A percentile compares a stretch with the other conserved stretches of the same genome.
Conservation (phyloP, 495 filamentous ascomycete species). For the Aspergillus ellipticus region DNA sequence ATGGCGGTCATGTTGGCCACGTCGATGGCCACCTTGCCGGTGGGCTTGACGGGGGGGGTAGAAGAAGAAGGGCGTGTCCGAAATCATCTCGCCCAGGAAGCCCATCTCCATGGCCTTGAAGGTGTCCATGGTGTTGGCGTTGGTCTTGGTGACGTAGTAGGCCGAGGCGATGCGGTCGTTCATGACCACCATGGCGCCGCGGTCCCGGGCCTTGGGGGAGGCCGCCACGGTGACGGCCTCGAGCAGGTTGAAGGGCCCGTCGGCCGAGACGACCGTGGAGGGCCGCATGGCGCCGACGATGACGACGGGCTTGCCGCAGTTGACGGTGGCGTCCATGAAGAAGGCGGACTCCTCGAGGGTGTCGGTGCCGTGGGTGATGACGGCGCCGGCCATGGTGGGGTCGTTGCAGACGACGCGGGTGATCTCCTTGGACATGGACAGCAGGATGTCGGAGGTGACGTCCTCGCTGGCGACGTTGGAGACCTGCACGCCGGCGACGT, state of each 20-base stretch:
- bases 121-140: conserved; percentile 50
- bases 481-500: conserved; percentile 45
- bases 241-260: conserved; percentile 49
- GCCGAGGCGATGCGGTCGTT: conserved; percentile 49
- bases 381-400: conserved; percentile 40
- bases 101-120: conserved; percentile 46
- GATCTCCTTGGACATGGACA: conserved; percentile 39
- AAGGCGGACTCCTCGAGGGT: conserved; percentile 50
- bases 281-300: conserved; percentile 49
- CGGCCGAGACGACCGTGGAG: conserved; percentile 47
- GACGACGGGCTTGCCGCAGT: conserved; percentile 45
- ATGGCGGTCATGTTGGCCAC: conserved; percentile 27
- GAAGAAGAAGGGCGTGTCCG: conserved; percentile 44
- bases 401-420: conserved; percentile 39
- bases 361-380: conserved; percentile 51
- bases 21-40: conserved; percentile 35
- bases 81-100: conserved; percentile 42
- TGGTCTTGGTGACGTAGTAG: conserved; percentile 48
- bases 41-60: conserved; percentile 34
- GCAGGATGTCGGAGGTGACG: conserved; percentile 39
- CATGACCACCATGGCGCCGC: conserved; percentile 46
- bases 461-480: conserved; percentile 35
- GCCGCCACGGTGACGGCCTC: conserved; percentile 46
- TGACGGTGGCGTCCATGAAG: conserved; percentile 46
- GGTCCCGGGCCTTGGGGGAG: conserved; percentile 25